Evolutionary conservation across 768 basidiomycete genomes (phyloP), one percentile per base, ranked within the genome.

Genomic region (Lactifluus subvellereus): DNA sequence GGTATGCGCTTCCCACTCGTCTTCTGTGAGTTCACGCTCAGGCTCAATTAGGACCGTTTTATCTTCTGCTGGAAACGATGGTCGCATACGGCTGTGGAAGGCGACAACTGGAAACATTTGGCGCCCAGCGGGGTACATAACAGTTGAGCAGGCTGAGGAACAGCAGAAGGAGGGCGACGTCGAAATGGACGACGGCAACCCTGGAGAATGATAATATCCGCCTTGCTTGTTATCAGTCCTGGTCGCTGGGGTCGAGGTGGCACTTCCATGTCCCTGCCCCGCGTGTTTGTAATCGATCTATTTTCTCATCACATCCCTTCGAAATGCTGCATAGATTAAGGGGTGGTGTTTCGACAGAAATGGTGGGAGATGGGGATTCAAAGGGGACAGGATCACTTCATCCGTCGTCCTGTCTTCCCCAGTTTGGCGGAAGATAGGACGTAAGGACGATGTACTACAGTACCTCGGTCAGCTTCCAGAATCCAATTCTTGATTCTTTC

Each of bases 31-130:
- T 40, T 33, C 18, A 35, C n/a, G 22, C 30, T 30, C 54, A 47
- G 9, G 57, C 13, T 50, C 40, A 48, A 55, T 32, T 61, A 92
- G 92, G 20, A 94, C 93, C 5, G 80, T 94, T 7, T 77, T 96
- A 9, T 88, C 89, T 1, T 91, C 88, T 1, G 84, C 89, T 2
- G 91, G 93, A 0, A 90, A 94, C 69, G 86, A 94, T 67, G 86
- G 92, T 6, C 79, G 90, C 9, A 81, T 94, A 32, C 81, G 91
- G 6, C 73, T 94, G 40, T 94, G 91, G 91, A 94, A 93, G 73
- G 86, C 87, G 2, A 86, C 89, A 4, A 79, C 87, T 60, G 91
- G 88, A 61, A 92, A 79, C 68, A 89, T 95, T 14, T 92, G 93
- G 91, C 78, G 88, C 66, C 80, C 88, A 6, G 89, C 89, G 16